phyloP scores from a whole-genome alignment of 1,284 basidiomycete genomes.

The Trichosporon ovoides region DNA sequence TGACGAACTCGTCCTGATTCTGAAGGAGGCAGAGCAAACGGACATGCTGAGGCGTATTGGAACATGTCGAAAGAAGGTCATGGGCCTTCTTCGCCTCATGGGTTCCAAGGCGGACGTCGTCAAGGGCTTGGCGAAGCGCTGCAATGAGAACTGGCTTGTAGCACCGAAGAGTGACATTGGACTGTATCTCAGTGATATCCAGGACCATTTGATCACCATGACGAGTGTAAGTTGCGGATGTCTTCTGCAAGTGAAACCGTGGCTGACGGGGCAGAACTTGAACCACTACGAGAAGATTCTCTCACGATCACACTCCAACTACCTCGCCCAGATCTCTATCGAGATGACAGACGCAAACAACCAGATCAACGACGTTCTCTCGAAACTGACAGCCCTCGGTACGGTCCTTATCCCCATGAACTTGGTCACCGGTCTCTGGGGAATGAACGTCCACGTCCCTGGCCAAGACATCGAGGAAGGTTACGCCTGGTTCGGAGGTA shows the following conservation, averaged over 20 bases:
- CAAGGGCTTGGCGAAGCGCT: conserved; percentile 94
- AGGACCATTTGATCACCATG: conserved; percentile 99
- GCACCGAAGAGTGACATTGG: conserved; percentile 98
- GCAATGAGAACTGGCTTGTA: conserved; percentile 97
- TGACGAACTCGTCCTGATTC: conserved; percentile 93
- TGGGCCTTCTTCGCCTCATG: conserved; percentile 91
- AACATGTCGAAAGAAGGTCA: conserved; percentile 98
- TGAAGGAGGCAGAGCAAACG: conserved; percentile 78
- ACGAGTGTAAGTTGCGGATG: conserved; percentile 50
- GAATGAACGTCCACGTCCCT: conserved; percentile 58
- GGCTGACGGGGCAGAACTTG: conserved; percentile 65
- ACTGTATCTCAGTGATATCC: conserved; percentile 88
- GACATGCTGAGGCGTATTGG: conserved; percentile 85
- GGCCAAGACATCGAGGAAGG: conserved; percentile 61
- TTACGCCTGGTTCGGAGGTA: conserved; percentile 70
- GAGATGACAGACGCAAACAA: conserved; percentile 99
- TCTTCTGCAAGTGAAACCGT: not conserved
- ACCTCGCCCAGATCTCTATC: conserved; percentile 95
- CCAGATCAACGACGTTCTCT: conserved; percentile 98
- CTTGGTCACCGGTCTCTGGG: conserved; percentile 70
- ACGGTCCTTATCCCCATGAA: conserved; percentile 97
- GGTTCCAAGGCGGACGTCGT: conserved; percentile 99
- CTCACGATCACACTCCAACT: conserved; percentile 98
- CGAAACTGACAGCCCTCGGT: conserved; percentile 96
- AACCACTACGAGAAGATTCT: conserved; percentile 99